phyloP scores from a whole-genome alignment of 192 early-diverging fungal genomes.

The Dispira parvispora region DNA sequence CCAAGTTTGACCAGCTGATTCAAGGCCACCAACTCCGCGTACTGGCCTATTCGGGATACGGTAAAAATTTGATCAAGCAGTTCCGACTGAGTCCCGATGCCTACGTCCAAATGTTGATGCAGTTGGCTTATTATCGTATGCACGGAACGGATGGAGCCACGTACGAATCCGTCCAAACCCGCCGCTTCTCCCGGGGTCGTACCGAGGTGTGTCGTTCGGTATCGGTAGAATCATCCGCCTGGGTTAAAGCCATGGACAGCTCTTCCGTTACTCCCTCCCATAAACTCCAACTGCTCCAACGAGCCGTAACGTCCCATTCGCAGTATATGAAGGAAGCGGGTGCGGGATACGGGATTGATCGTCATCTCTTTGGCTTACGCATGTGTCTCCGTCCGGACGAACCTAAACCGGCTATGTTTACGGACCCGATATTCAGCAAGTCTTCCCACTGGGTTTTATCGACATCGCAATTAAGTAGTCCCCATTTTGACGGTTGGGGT shows the following conservation, averaged over 20 bases:
- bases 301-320: slow-evolving; percentile 62
- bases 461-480: slow-evolving; percentile 81
- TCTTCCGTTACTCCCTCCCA: slow-evolving; percentile 22
- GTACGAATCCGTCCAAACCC: slow-evolving; percentile 86
- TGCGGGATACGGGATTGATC: slow-evolving; percentile 77
- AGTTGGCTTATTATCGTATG: slow-evolving; percentile 89
- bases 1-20: slow-evolving; percentile 65
- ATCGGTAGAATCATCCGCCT: slow-evolving; percentile 52
- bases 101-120: slow-evolving; percentile 83
- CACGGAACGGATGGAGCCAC: slow-evolving; percentile 61
- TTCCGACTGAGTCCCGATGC: slow-evolving; percentile 65
- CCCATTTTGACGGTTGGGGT: slow-evolving; percentile 88
- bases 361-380: slow-evolving; percentile 78
- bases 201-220: slow-evolving; percentile 87
- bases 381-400: slow-evolving; percentile 58
- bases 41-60: slow-evolving; percentile 71
- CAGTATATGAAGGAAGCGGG: slow-evolving; percentile 63
- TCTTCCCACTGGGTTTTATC: slow-evolving; percentile 83
- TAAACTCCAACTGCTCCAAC: slow-evolving; percentile 53
- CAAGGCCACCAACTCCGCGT: slow-evolving; percentile 68
- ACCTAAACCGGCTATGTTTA: slow-evolving; percentile 66
- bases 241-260: slow-evolving; percentile 78
- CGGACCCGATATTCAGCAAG: slow-evolving; percentile 63
- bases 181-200: slow-evolving; percentile 83
- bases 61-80: slow-evolving; percentile 87